Evolutionary conservation across 1,139 yeast species (phyloP).

Genomic region (Pichia sp.): DNA sequence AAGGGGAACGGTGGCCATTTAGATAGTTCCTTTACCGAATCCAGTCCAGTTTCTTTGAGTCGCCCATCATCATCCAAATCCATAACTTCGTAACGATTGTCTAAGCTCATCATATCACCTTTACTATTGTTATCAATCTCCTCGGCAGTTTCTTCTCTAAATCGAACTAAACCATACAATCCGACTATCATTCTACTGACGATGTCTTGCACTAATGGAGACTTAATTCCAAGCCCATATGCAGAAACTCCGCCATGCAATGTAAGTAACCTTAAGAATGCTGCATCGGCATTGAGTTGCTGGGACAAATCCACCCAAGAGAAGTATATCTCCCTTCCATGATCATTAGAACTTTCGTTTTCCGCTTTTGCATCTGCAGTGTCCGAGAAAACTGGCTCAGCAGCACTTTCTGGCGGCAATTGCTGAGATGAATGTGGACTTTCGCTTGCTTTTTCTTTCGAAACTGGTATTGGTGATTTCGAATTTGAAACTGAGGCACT

Average conservation of each 20-base stretch:
- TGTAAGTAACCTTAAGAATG: conserved; percentile 38
- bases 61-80: not conserved
- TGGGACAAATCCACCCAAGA: conserved; percentile 57
- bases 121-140: conserved; percentile 10
- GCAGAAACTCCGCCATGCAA: conserved; percentile 35
- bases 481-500: not conserved
- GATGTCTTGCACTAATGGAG: conserved; percentile 40
- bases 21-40: conserved; percentile 2
- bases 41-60: not conserved
- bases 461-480: not conserved
- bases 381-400: not conserved
- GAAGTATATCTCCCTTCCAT: conserved; percentile 32
- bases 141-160: conserved; percentile 20
- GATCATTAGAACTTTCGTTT: conserved; percentile 16
- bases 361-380: not conserved
- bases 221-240: conserved; percentile 33
- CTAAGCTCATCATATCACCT: conserved; percentile 5
- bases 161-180: conserved; percentile 25
- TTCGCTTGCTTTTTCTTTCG: not conserved
- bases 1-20: conserved; percentile 21
- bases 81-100: conserved; percentile 9
- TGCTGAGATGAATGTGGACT: not conserved
- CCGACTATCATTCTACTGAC: conserved; percentile 38
- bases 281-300: conserved; percentile 46
- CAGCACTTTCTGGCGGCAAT: conserved; percentile 18